Conservation (phyloP, 176 grass and related monocot genomes). For the Lolium perenne region DNA sequence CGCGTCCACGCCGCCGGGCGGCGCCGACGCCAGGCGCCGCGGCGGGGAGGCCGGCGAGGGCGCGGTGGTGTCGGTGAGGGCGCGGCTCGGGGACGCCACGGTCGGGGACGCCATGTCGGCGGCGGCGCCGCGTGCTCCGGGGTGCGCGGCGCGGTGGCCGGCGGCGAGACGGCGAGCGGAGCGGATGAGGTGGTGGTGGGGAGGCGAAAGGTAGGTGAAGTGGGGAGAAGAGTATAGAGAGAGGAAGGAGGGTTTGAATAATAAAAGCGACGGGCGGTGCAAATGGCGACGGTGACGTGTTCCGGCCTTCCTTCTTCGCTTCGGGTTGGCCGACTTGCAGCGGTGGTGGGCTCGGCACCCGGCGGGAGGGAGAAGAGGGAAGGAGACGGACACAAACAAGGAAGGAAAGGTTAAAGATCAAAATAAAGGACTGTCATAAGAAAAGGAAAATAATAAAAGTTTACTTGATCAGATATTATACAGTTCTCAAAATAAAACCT, state of each 20-base stretch:
- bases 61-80: constrained; percentile 38
- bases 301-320: constrained; percentile 26
- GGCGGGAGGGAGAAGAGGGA: background rate
- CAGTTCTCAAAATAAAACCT: too few species aligned
- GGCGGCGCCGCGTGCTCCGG: background rate
- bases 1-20: constrained; percentile 34
- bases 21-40: constrained; percentile 44
- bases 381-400: background rate
- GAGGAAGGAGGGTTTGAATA: constrained; percentile 42
- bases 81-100: constrained; percentile 40
- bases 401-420: background rate
- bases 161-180: background rate
- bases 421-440: background rate
- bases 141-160: background rate
- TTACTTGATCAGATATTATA: too few species aligned
- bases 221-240: constrained; percentile 1
- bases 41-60: constrained; percentile 50
- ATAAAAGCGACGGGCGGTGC: constrained; percentile 38
- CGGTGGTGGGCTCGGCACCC: constrained; percentile 34
- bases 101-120: constrained; percentile 39
- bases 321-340: constrained; percentile 24
- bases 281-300: constrained; percentile 48
- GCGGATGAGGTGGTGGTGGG: background rate
- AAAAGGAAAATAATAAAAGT: background rate
- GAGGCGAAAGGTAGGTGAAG: constrained; percentile 47